phyloP scores from a whole-genome alignment of 2,329 filamentous ascomycete species.

The Acephala macrosclerotiorum region DNA sequence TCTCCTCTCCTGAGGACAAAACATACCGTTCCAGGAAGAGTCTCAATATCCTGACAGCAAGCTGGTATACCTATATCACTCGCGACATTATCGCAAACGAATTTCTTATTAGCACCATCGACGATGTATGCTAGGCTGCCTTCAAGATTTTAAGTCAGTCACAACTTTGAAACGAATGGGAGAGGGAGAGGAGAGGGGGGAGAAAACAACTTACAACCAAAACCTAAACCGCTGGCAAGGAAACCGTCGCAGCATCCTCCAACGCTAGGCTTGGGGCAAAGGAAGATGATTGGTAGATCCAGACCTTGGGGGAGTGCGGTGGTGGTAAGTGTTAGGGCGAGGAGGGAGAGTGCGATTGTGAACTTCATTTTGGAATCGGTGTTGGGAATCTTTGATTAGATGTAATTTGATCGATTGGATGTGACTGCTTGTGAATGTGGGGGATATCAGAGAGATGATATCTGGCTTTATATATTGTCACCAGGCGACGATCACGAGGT shows the following conservation, averaged over 20 bases:
- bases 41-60: background rate
- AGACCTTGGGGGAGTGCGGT: background rate
- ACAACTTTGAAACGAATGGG: background rate
- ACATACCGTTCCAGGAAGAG: background rate
- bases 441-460: no score
- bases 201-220: background rate
- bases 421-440: background rate
- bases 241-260: conserved; percentile 4
- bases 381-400: background rate
- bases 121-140: background rate
- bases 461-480: background rate
- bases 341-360: background rate
- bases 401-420: background rate
- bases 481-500: background rate
- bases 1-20: background rate
- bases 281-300: background rate
- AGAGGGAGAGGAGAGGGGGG: background rate
- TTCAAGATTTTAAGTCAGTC: background rate
- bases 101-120: background rate
- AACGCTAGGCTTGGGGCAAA: background rate
- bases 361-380: background rate
- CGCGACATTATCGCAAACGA: background rate
- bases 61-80: background rate
- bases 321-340: background rate
- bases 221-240: background rate